A percentile compares a stretch with the other conserved stretches of the same genome.
Evolutionary conservation across 179 eudicot species (phyloP).

Genomic region (Silene noctiflora): DNA sequence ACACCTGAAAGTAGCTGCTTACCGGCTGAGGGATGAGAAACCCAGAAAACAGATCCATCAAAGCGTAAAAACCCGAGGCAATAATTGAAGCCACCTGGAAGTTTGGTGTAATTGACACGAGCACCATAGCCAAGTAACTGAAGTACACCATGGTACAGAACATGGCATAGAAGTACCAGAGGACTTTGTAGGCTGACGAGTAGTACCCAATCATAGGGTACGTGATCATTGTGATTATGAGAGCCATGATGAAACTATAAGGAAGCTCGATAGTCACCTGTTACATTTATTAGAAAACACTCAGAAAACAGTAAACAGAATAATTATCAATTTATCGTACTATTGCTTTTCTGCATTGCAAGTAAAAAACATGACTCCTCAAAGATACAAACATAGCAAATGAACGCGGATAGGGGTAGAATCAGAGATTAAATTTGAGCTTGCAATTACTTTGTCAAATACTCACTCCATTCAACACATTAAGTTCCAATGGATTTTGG

Average conservation of each 20-base stretch:
- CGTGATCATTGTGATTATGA: slow-evolving; percentile 48
- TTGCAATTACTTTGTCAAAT: no score
- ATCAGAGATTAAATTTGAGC: background rate
- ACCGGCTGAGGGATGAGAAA: slow-evolving; percentile 66
- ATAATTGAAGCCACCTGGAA: slow-evolving; percentile 53
- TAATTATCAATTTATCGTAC: background rate
- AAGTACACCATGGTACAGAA: slow-evolving; percentile 57
- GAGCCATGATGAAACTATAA: slow-evolving; percentile 45
- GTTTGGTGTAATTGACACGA: slow-evolving; percentile 63
- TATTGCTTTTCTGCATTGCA: background rate
- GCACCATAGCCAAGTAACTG: slow-evolving; percentile 72
- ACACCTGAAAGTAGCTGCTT: slow-evolving; percentile 21
- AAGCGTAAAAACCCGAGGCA: slow-evolving; percentile 44
- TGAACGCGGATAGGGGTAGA: no score
- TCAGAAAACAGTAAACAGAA: background rate
- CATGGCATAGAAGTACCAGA: slow-evolving; percentile 65
- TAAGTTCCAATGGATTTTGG: no score
- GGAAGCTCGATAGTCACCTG: slow-evolving; percentile 78
- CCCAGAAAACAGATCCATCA: slow-evolving; percentile 61
- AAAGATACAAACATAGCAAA: no score
- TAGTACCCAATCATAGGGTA: slow-evolving; percentile 82
- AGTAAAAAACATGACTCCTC: background rate
- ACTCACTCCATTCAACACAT: no score
- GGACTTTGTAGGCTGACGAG: slow-evolving; percentile 57
- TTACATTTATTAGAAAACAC: background rate